Evolutionary conservation across 306 rosid genomes (phyloP).

Genomic region (Parietaria judaica): DNA sequence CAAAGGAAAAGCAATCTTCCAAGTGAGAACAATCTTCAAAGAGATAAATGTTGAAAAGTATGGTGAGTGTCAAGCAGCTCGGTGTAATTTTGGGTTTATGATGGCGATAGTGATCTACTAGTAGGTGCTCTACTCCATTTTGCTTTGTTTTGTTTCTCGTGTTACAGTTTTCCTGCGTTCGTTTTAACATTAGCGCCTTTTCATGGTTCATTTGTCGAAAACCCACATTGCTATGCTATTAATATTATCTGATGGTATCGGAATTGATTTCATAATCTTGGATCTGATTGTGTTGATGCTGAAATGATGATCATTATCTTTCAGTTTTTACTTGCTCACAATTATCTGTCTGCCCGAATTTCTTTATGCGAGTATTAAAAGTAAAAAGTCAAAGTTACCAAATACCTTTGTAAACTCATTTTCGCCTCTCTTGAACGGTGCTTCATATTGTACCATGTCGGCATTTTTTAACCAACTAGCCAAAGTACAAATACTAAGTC

Average conservation of each 20-base stretch:
- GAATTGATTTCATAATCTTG: not conserved
- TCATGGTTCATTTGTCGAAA: constrained; percentile 5
- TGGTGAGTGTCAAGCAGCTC: not conserved
- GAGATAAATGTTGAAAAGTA: constrained; percentile 23
- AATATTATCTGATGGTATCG: not conserved
- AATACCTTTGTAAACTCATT: too few species aligned
- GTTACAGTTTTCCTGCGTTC: not conserved
- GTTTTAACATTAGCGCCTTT: not conserved
- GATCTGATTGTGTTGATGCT: not conserved
- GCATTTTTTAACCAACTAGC: too few species aligned
- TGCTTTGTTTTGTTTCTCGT: not conserved
- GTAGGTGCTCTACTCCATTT: not conserved
- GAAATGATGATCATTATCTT: not conserved
- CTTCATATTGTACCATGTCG: too few species aligned
- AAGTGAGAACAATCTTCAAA: constrained; percentile 42
- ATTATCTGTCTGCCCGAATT: too few species aligned
- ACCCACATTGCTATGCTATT: constrained; percentile 4
- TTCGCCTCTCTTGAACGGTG: too few species aligned
- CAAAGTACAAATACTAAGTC: too few species aligned
- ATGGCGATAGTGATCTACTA: not conserved
- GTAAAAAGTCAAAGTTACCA: too few species aligned
- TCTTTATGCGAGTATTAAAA: too few species aligned
- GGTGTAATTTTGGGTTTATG: constrained; percentile 9
- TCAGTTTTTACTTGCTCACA: too few species aligned
- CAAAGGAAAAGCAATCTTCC: constrained; percentile 63